Evolutionary conservation across 2,329 filamentous ascomycete genomes (phyloP), one percentile per base, ranked within the genome.

Genomic region (Fusarium brevicatenulatum): DNA sequence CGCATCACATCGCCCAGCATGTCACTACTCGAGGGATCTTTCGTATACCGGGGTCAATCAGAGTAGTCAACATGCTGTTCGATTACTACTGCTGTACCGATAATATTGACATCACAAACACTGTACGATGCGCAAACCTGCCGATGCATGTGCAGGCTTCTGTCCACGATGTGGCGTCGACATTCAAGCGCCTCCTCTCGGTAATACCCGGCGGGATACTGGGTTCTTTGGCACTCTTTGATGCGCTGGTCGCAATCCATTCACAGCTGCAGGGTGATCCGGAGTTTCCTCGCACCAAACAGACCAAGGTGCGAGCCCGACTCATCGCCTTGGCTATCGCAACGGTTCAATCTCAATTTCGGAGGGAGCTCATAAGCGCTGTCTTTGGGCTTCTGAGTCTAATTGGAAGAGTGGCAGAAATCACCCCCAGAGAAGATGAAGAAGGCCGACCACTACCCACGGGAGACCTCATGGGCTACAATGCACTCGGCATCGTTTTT

Each of bases 201-300:
- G 88, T 88, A 2, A 78, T 93, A 1, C 90, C 91, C 0, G 91
- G 91, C 0, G 91, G 91, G 1, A 90, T 93, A 44, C 81, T 93
- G 2, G 91, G 91, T 8, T 91, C 89, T 1, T 76, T 91, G 19
- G 79, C 84, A 4, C 78, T 92, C 1, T 91, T 92, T 61, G 89
- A 92, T 68, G 86, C 89, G 0, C 78, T 93, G 18, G 86, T 91
- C 15, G 87, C 87, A 16, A 89, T 92, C 21, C 85, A 90, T 65
- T 87, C 84, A 23, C 87, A 90, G 63, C 80, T 91, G 16, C 82
- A 85, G 62, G 82, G 83, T 2, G 86, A 87, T 47, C 84, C 86
- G 0, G 88, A 90, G 66, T 80, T 85, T 56, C 85, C 84, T 52
- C 81, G 83, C 62, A 88, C 87, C 1, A 89, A 88, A 72, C 84